Base-by-base conservation (phyloP, 495 filamentous ascomycete species). In the Penicillium cosmopolitanum region DNA sequence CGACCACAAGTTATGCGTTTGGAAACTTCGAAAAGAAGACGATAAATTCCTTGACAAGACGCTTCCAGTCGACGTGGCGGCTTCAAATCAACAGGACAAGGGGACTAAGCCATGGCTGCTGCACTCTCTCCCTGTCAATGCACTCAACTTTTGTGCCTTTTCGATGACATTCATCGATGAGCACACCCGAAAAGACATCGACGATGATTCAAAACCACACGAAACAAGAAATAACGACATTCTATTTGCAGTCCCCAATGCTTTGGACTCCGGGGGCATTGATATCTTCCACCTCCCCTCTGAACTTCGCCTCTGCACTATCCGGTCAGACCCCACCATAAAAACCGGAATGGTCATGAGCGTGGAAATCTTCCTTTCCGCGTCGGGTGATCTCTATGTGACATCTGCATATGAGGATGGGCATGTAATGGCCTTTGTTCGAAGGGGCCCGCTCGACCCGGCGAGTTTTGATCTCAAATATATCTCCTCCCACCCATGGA, bases 141-240 rank as follows among this genome's bases (percentile, higher is more conserved):
- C 95, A 15, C 82, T 98, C 71, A 98, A 97, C 72, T 98, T 98
- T 68, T 98, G 95, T 64, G 85, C 91, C 1, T 98, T 98, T 69
- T 84, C 89, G 4, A 84, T 85, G 63, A 55, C 66, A 3, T 69
- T 64, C 15, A 33, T 77, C 12, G 38, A 70, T 31, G 11, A 18
- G 5, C 31, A 52, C 3, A 46, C 47, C 4, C 5, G 13, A 1
- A 23, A 4, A n/a, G 10, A 43, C 16, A 23, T 44, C 54, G 36
- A 47, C 33, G 10, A 42, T 19, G 15, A 18, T 6, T 50, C 51
- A 10, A 31, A 55, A 6, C 13, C 34, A 11, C 25, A 56, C 28
- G 35, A 38, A 36, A 16, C 46, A 10, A 55, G 47, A 34, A 55
- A 47, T 10, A 50, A 57, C 8, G 63, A 72, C n/a, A 71, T 87